Evolutionary conservation across 2,329 filamentous ascomycete genomes (phyloP), one percentile per base, ranked within the genome.

Genomic region (Pseudonectria buxi): DNA sequence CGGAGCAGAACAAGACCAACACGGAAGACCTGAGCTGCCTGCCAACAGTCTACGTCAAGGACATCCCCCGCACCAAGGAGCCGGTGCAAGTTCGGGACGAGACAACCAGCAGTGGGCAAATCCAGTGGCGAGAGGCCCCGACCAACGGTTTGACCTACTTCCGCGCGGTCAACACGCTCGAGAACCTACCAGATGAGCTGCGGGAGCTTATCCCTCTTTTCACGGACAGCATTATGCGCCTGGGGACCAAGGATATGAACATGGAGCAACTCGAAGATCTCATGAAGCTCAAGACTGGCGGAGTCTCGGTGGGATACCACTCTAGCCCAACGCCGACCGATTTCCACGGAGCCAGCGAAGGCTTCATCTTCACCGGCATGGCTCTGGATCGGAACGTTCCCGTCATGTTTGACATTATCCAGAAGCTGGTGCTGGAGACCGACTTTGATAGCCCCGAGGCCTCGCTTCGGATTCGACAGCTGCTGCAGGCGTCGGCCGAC

Each of bases 71-170:
- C 36, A 67, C 76, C 41, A 86, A 85, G 55, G 83, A 89, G 51
- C 61, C 64, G 0, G 59, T 72, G 0, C 53, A 65, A 3, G 52
- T 81, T 27, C 74, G 75, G 36, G 85, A 90, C 44, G 77, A 83
- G n/a, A 65, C 68, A 10, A 58, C 83, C 9, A 73, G 76, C 28
- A 72, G 74, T 26, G 74, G 83, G 27, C 78, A 82, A 30, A 77
- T 92, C 4, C 86, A 95, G 51, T 95, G 89, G 88, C 81, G 83
- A 33, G 86, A 94, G 59, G 87, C 89, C 7, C 85, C 87, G 3
- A 98, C 92, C 0, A 98, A 98, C 51, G 92, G 92, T 0, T 67
- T 98, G 39, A 96, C 90, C 2, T 98, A 98, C 58, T 95, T 98
- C 68, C 82, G 89, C 40, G 88, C 87, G 3, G 76, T 96, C 58